Percentiles rank a stretch among this genome's conserved stretches.
Evolutionary conservation across 345 rosid genomes (phyloP).

Genomic region (Lumnitzera racemosa): DNA sequence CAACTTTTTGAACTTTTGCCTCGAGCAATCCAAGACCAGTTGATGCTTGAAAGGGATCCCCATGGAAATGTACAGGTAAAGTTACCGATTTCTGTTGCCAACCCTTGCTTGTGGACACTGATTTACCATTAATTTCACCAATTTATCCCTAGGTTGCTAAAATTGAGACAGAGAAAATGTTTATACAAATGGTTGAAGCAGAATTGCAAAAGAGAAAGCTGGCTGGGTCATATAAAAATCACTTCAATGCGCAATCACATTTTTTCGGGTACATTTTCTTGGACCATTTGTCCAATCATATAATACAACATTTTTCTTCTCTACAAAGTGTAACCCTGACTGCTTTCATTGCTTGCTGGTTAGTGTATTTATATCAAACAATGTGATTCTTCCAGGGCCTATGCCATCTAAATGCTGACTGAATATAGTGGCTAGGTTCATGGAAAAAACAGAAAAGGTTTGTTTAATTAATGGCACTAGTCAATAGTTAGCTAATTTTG

Average conservation of each 20-base stretch:
- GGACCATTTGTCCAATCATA: background rate
- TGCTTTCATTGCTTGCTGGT: too few species aligned
- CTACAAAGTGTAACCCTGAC: too few species aligned
- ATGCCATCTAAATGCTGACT: too few species aligned
- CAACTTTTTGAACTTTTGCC: slow-evolving; percentile 9
- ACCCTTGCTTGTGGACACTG: too few species aligned
- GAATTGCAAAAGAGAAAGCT: slow-evolving; percentile 82
- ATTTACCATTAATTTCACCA: too few species aligned
- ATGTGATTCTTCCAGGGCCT: too few species aligned
- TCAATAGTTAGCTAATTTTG: too few species aligned
- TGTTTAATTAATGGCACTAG: too few species aligned
- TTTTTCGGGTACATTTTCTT: slow-evolving; percentile 67
- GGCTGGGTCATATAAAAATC: slow-evolving; percentile 49
- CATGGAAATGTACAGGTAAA: slow-evolving; percentile 98
- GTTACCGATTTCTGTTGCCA: background rate
- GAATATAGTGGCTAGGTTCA: too few species aligned
- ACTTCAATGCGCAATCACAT: slow-evolving; percentile 84
- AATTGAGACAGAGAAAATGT: slow-evolving; percentile 98
- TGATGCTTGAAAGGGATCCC: slow-evolving; percentile 98
- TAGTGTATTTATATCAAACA: too few species aligned
- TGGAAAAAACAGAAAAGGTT: too few species aligned
- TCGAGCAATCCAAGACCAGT: slow-evolving; percentile 74
- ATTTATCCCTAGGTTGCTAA: slow-evolving; percentile 62
- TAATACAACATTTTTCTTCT: background rate
- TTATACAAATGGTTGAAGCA: slow-evolving; percentile 94